Evolutionary conservation across 2,329 filamentous ascomycete genomes (phyloP), one percentile per base, ranked within the genome.

Genomic region (Hypoxylon sp.): DNA sequence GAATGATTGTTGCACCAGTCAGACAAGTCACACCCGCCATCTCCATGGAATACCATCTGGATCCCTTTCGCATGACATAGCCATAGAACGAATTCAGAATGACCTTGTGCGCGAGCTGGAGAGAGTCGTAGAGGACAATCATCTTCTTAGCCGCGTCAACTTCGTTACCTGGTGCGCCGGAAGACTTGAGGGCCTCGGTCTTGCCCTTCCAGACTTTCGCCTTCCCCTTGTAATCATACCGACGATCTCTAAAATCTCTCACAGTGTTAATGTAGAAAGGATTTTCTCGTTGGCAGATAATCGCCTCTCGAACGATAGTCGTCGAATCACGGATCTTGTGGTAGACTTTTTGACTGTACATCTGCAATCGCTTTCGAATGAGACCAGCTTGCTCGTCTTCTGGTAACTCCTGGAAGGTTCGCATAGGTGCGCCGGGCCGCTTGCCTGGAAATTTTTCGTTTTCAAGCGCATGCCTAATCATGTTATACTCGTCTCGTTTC

Each of bases 151-250:
- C 96, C 64, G 94, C 92, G 11, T 99, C 97, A 14, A 99, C 86
- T 74, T 99, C 96, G 1, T 82, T 81, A 7, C 88, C 82, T 1
- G 91, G 78, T 0, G 95, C 96, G 5, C 95, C 95, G 1, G 93
- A 88, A 17, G 92, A 88, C 79, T 97, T 97, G 51, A 99, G 83
- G 1, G 90, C 84, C 33, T 97, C 95, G 0, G 94, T 94, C 82
- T 99, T 99, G 72, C 94, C 93, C 81, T 99, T 99, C 96, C 96
- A 99, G 1, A 96, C 92, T 80, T 99, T 99, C 71, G 97, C 94
- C 78, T 98, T 92, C 64, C 95, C 97, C 80, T 99, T 99, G 85
- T 97, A 99, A 80, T 99, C 95, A 78, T 99, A 99, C 71, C 96
- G 90, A 79, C 96, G 92, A 82, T 99, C 97, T 85, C 96, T 92